phyloP scores from a whole-genome alignment of 225 moss, liverwort and hornwort species.

The Bryoerythrophyllum caledonicum region DNA sequence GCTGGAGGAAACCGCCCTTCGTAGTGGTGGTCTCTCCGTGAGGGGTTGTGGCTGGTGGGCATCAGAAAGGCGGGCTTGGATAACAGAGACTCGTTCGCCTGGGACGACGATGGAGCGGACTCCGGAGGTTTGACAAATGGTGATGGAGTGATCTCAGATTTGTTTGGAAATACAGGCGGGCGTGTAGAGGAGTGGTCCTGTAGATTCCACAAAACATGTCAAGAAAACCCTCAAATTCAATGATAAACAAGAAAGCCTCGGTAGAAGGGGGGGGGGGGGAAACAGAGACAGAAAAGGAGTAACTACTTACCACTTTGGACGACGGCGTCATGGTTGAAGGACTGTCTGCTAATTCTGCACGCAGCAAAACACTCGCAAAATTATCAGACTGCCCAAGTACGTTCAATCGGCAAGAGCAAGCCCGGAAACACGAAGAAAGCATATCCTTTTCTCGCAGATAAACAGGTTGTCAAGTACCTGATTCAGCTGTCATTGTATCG shows the following conservation, averaged over 20 bases:
- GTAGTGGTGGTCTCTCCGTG: slow-evolving; percentile 64
- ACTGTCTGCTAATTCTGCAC: slow-evolving; percentile 68
- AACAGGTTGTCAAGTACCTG: slow-evolving; percentile 42
- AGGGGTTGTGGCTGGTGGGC: slow-evolving; percentile 37
- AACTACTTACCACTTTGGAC: slow-evolving; percentile 53
- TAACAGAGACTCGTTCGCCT: slow-evolving; percentile 43
- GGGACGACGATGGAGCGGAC: slow-evolving; percentile 55
- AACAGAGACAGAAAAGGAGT: neutral
- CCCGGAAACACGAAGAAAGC: neutral
- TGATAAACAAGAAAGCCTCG: neutral
- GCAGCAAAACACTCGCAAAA: neutral
- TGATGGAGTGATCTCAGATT: slow-evolving; percentile 51
- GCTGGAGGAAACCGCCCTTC: slow-evolving; percentile 60
- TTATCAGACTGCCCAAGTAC: too few relatives aligned
- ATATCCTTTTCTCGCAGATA: slow-evolving; percentile 3
- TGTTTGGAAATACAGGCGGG: slow-evolving; percentile 55
- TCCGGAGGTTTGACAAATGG: slow-evolving; percentile 40
- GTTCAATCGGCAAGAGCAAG: too few relatives aligned
- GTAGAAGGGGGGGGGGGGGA: too few relatives aligned
- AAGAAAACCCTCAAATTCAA: slow-evolving; percentile 6
- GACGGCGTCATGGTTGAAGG: slow-evolving; percentile 58
- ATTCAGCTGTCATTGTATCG: slow-evolving; percentile 61
- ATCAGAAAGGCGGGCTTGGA: slow-evolving; percentile 61
- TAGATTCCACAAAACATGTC: slow-evolving; percentile 17
- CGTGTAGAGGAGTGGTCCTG: slow-evolving; percentile 61